Evolutionary conservation across 305 asterid species (phyloP).

Genomic region (Fraxinus xanthoxyloides): DNA sequence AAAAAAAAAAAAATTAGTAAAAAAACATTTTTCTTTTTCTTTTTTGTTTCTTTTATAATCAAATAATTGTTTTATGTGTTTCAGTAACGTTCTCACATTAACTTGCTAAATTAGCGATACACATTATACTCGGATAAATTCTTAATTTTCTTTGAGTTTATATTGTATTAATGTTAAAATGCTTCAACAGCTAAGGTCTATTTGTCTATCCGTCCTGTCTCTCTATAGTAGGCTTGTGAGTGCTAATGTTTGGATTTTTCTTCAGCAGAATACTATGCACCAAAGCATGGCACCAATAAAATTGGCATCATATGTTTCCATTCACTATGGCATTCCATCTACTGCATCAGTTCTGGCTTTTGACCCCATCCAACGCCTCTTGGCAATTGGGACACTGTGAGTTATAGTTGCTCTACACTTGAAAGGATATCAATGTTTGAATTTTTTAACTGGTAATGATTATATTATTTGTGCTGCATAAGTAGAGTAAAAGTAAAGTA

Average conservation of each 20-base stretch:
- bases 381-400: conserved; percentile 94
- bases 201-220: background rate
- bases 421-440: conserved; percentile 16
- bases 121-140: background rate
- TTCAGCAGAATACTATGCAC: conserved; percentile 32
- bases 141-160: background rate
- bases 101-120: background rate
- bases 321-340: conserved; percentile 94
- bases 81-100: background rate
- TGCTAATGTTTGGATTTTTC: conserved; percentile 13
- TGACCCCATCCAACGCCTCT: conserved; percentile 77
- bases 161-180: background rate
- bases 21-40: background rate
- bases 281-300: conserved; percentile 40
- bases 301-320: conserved; percentile 57
- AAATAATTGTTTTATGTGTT: background rate
- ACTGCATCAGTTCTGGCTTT: conserved; percentile 83
- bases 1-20: background rate
- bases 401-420: conserved; percentile 27
- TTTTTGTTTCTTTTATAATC: background rate
- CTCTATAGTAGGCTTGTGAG: background rate
- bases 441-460: conserved; percentile 2
- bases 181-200: background rate
- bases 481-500: conserved; percentile 9
- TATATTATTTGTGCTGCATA: conserved; percentile 1